phyloP scores from a whole-genome alignment of 768 basidiomycete genomes.

The Chlorophyllum brunneum region DNA sequence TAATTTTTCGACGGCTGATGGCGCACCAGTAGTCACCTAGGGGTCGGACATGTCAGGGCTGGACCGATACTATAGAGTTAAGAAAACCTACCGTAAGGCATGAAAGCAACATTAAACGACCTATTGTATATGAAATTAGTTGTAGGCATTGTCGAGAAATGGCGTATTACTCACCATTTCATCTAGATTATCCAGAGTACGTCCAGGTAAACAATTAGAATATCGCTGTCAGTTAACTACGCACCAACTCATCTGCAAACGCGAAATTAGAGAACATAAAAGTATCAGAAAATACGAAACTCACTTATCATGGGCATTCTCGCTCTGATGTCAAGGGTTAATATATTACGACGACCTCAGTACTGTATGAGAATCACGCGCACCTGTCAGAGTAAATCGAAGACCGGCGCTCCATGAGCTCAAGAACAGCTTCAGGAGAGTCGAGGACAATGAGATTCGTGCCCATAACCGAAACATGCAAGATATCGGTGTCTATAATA shows the following conservation, averaged over 20 bases:
- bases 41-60: not conserved
- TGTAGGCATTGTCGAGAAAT: not conserved
- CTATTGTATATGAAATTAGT: constrained; percentile 10
- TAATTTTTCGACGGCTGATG: too few relatives aligned
- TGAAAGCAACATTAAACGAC: constrained; percentile 26
- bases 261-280: not conserved
- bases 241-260: constrained; percentile 10
- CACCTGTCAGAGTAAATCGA: constrained; percentile 36
- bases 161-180: not conserved
- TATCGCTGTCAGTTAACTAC: not conserved
- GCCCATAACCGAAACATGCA: constrained; percentile 25
- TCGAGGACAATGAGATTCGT: constrained; percentile 28
- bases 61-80: not conserved
- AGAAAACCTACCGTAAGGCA: constrained; percentile 24
- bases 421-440: constrained; percentile 30
- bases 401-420: constrained; percentile 40
- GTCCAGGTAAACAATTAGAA: not conserved
- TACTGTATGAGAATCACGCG: not conserved
- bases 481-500: constrained; percentile 25
- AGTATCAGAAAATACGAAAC: not conserved
- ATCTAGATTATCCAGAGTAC: not conserved
- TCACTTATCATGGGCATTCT: constrained; percentile 19
- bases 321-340: constrained; percentile 12
- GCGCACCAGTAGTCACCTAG: constrained; percentile 19
- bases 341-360: too few relatives aligned